Base-by-base conservation (phyloP, 176 grass and related monocot species). In the Oryza meridionalis region DNA sequence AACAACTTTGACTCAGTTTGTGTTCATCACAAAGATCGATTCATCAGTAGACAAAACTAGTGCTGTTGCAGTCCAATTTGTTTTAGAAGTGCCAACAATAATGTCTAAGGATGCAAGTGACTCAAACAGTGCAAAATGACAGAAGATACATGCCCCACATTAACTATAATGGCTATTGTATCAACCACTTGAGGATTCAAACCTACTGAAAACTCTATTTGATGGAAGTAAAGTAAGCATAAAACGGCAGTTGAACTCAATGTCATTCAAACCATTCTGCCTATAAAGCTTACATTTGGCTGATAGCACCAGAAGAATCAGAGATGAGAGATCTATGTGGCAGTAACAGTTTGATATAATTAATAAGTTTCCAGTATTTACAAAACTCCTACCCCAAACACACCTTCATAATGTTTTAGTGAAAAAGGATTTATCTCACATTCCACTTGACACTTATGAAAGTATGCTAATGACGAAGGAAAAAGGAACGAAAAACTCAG, bases 231-330 rank as follows among this genome's bases (percentile, higher is more conserved):
- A 67, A 9, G 63, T 76, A 24, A 77, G 22, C 76, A 77, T 16
- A 86, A 83, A 50, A 74, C 27, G 25, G 61, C 74, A 79, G 73
- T 62, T 42, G 26, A 75, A 70, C 19, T 5, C 16, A 1, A 65
- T 86, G 13, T 19, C 80, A 45, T 51, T 27, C 81, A 9, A 69
- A 69, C 49, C 77, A 47, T 49, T 75, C 33, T 70, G 32, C 77
- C 31, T 65, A 73, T 43, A 64, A 82, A 78, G 50, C 86, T 83
- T 90, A 84, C 84, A 87, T 55, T 92, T 92, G 87, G 91, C 82
- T 78, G 68, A 71, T 65, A 74, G 27, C 24, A 11, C 68, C 13
- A 67, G 45, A 27, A 67, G 67, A 84, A 80, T 49, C 76, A 40
- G 15, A 16, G 73, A 80, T 49, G 69, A 40, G 15, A 16, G 73